These are phyloP conservation scores for Thalassiosira hispida DNA, from an alignment of 352 stramenopile genomes.

Conservation along the genomic window DNA sequence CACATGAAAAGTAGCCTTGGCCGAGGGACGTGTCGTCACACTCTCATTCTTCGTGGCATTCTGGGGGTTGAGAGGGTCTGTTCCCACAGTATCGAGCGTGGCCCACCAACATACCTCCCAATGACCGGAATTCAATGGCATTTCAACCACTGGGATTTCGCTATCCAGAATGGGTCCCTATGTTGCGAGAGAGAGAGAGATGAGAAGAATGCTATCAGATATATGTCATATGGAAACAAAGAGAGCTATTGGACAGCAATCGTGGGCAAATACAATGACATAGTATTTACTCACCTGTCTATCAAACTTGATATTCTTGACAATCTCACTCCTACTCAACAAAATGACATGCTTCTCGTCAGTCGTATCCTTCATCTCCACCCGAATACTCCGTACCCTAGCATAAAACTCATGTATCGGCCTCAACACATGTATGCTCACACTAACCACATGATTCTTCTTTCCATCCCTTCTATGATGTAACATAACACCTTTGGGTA, in stretches of 20 bases:
- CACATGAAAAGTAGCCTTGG: slow-evolving; percentile 13
- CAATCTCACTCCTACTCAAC: slow-evolving; percentile 25
- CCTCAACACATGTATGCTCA: slow-evolving; percentile 14
- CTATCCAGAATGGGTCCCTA: slow-evolving; percentile 26
- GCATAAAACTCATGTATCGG: slow-evolving; percentile 40
- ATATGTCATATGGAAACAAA: not conserved
- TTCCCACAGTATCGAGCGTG: slow-evolving; percentile 23
- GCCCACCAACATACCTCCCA: slow-evolving; percentile 29
- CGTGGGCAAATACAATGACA: slow-evolving; percentile 1
- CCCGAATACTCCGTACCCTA: slow-evolving; percentile 22
- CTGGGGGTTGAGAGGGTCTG: slow-evolving; percentile 25
- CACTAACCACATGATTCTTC: slow-evolving; percentile 22
- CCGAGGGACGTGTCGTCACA: slow-evolving; percentile 19
- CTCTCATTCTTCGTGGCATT: slow-evolving; percentile 23
- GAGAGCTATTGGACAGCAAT: too few relatives aligned
- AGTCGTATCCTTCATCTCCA: slow-evolving; percentile 17
- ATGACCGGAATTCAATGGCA: slow-evolving; percentile 22
- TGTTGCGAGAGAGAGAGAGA: not conserved
- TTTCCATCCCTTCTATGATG: slow-evolving; percentile 5
- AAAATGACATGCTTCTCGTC: slow-evolving; percentile 7
- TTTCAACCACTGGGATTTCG: slow-evolving; percentile 22
- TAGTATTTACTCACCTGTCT: slow-evolving; percentile 18
- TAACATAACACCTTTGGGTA: slow-evolving; percentile 23
- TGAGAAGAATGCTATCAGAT: not conserved
- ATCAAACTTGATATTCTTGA: slow-evolving; percentile 28